Percentiles rank a stretch among this genome's conserved stretches.
Conservation (phyloP, 352 stramenopile species). For the Phytophthora chlamydospora region DNA sequence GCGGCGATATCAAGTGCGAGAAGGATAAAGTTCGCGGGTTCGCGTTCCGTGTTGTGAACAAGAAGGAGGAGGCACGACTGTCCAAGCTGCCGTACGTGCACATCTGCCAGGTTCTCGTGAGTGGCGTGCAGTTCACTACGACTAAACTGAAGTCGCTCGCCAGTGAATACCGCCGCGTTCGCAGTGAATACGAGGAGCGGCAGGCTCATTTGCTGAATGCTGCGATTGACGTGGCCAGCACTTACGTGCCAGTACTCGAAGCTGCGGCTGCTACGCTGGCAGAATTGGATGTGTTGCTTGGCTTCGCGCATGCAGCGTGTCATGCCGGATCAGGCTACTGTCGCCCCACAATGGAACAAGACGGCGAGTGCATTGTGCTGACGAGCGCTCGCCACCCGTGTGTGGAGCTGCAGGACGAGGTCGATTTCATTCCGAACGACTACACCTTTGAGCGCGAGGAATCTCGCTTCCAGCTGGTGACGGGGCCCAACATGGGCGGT, state of each 20-base stretch:
- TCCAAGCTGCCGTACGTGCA: constrained; percentile 88
- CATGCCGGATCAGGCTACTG: constrained; percentile 89
- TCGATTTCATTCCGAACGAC: constrained; percentile 99
- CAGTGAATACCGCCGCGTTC: constrained; percentile 83
- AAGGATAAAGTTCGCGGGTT: constrained; percentile 91
- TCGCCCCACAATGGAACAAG: constrained; percentile 60
- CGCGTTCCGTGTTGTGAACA: constrained; percentile 94
- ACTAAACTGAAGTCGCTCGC: constrained; percentile 89
- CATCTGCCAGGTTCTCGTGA: constrained; percentile 96
- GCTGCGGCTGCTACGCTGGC: constrained; percentile 85
- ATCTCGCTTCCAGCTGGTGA: constrained; percentile 95
- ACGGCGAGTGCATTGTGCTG: constrained; percentile 73
- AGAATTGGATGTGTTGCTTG: constrained; percentile 95
- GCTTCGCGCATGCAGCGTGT: constrained; percentile 94
- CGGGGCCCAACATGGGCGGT: constrained; percentile 99
- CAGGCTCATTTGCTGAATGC: constrained; percentile 92
- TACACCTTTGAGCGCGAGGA: constrained; percentile 88
- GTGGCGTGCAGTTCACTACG: constrained; percentile 98
- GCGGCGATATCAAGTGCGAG: constrained; percentile 92
- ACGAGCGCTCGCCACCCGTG: constrained; percentile 95
- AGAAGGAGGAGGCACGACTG: constrained; percentile 93
- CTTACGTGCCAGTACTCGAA: constrained; percentile 97
- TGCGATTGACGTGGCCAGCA: constrained; percentile 94
- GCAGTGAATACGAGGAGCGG: constrained; percentile 91
- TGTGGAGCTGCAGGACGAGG: constrained; percentile 96